Evolutionary conservation across 139 green algal species (phyloP).

Genomic region (Gonium pectorale): DNA sequence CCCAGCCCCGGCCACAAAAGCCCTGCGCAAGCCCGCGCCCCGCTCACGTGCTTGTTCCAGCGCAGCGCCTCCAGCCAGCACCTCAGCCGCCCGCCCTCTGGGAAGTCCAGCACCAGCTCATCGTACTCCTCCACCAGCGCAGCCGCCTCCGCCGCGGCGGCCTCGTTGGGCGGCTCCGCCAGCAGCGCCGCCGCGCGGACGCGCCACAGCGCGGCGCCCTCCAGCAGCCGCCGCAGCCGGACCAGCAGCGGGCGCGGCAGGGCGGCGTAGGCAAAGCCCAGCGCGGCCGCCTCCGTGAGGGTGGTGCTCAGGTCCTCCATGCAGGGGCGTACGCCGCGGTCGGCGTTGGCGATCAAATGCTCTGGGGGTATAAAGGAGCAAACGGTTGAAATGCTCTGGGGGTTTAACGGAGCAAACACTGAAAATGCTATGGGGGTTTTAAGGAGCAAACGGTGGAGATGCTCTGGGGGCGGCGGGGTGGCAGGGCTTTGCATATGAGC

Average conservation of each 20-base stretch:
- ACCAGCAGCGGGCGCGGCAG: not conserved
- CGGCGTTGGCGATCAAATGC: not conserved
- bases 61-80: not conserved
- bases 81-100: not conserved
- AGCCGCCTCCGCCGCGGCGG: not conserved
- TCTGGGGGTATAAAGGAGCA: too few relatives aligned
- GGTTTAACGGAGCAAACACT: too few relatives aligned
- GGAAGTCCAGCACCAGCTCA: not conserved
- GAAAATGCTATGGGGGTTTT: too few relatives aligned
- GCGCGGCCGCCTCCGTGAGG: conserved; percentile 2
- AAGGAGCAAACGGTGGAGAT: too few relatives aligned
- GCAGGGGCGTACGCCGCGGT: not conserved
- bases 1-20: too few relatives aligned
- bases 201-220: not conserved
- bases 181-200: not conserved
- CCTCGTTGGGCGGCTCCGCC: not conserved
- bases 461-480: too few relatives aligned
- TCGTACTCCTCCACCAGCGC: conserved; percentile 4
- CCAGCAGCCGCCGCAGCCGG: not conserved
- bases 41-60: conserved; percentile 21
- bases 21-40: not conserved
- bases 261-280: conserved; percentile 2
- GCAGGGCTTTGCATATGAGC: too few relatives aligned
- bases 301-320: not conserved
- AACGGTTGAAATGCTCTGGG: too few relatives aligned